Evolutionary conservation across 176 grass and related monocot genomes (phyloP).

Genomic region (Oropetium thomaeum): DNA sequence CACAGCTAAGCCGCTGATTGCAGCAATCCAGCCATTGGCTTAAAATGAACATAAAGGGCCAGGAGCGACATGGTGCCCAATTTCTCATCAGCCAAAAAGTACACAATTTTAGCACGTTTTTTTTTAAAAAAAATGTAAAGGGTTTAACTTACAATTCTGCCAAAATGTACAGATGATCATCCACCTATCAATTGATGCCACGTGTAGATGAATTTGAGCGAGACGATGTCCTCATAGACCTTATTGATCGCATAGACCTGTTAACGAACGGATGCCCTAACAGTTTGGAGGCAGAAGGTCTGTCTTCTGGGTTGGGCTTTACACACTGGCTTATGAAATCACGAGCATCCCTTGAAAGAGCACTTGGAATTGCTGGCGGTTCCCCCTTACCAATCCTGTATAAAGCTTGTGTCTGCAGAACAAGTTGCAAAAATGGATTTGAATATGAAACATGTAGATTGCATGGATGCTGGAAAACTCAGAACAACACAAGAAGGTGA

Average conservation of each 20-base stretch:
- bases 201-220: constrained; percentile 42
- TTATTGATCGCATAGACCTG: constrained; percentile 43
- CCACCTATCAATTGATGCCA: constrained; percentile 14
- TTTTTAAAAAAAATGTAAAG: background rate
- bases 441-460: background rate
- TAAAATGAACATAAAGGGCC: background rate
- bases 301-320: constrained; percentile 55
- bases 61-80: background rate
- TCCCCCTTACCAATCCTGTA: constrained; percentile 65
- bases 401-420: constrained; percentile 72
- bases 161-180: background rate
- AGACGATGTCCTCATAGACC: constrained; percentile 46
- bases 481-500: background rate
- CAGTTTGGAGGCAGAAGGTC: constrained; percentile 58
- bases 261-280: constrained; percentile 71
- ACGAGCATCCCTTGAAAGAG: constrained; percentile 56
- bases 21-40: background rate
- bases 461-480: background rate
- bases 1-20: background rate
- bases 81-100: background rate
- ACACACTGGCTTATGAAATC: constrained; percentile 76
- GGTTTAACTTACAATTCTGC: constrained; percentile 39
- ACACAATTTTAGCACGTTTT: background rate
- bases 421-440: constrained; percentile 25
- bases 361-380: constrained; percentile 45